Base-by-base conservation (phyloP, 1,284 basidiomycete genomes). In the Sanghuangporus baumii region DNA sequence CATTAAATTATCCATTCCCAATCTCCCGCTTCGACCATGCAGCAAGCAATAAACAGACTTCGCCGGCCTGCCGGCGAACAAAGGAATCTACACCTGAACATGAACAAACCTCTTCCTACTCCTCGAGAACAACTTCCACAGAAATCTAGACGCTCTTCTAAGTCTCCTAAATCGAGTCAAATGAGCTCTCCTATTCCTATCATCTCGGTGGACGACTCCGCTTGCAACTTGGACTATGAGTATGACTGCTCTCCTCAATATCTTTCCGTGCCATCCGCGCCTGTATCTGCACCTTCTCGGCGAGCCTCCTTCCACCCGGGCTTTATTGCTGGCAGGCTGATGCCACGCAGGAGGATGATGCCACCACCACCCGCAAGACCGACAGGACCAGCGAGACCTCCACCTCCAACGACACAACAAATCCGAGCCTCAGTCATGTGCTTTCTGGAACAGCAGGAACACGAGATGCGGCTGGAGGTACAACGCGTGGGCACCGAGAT, bases 141-240 rank as follows among this genome's bases (percentile, higher is more conserved):
- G 16, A 36, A 7, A 54, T 36, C 6, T 31, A 9, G 20, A 57
- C 12, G 37, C 12, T 16, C 16, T 31, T 6, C 37, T 36, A 41
- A 12, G n/a, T 34, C 55, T 41, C 38, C 55, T 6, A 26, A 16
- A 23, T 6, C 55, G 11, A 31, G 11, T 43, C 37, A 12, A 9
- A 41, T 26, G 34, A 9, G 23, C 23, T 41, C 37, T n/a, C 55
- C 55, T n/a, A 55, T 60, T 16, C 59, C 59, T 20, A 60, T 51
- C 23, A 60, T 60, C 59, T 55, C 59, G 8, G 51, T 60, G 16
- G 59, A 60, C 26, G 43, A 36, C 26, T 55, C 59, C 16, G 50
- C 40, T 6, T 48, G 52, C 48, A 11, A 26, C 14, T 20, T 23
- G n/a, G 12, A 18, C 4, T 9, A 41, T 5, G 23, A 52, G 9